Evolutionary conservation across 148 eudicot genomes (phyloP).

Genomic region (Arctostaphylos glauca): DNA sequence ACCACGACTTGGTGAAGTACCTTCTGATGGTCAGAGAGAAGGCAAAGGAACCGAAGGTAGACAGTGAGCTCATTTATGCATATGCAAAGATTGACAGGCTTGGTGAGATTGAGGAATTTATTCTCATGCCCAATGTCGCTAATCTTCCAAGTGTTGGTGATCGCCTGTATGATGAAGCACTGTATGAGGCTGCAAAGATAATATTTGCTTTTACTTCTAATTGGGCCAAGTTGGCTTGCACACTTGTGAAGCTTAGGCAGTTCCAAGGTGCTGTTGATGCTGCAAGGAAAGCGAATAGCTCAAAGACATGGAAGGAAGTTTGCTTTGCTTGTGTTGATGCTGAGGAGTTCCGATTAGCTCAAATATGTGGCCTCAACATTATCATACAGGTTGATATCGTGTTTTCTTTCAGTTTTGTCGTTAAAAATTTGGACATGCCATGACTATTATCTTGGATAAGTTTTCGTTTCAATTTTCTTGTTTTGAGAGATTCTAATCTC

Average conservation of each 20-base stretch:
- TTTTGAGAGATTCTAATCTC: neutral
- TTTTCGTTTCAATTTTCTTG: neutral
- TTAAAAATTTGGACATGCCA: neutral
- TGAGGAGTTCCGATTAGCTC: slow-evolving; percentile 98
- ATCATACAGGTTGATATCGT: slow-evolving; percentile 64
- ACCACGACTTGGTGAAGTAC: slow-evolving; percentile 81
- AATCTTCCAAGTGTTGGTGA: slow-evolving; percentile 94
- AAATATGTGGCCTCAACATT: slow-evolving; percentile 93
- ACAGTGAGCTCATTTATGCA: slow-evolving; percentile 93
- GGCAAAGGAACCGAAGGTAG: slow-evolving; percentile 93
- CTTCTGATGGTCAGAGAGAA: slow-evolving; percentile 95
- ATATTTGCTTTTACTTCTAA: slow-evolving; percentile 91
- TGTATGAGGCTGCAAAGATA: slow-evolving; percentile 91
- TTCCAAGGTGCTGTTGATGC: slow-evolving; percentile 99
- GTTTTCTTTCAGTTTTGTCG: slow-evolving; percentile 4
- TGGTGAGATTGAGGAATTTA: slow-evolving; percentile 89
- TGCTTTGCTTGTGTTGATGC: slow-evolving; percentile 99
- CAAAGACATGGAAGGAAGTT: slow-evolving; percentile 97
- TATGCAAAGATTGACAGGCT: slow-evolving; percentile 93
- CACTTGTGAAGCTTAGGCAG: slow-evolving; percentile 78
- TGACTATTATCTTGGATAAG: neutral
- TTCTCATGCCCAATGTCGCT: slow-evolving; percentile 97
- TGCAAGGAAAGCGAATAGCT: slow-evolving; percentile 90
- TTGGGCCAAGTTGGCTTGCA: slow-evolving; percentile 89
- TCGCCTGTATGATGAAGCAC: slow-evolving; percentile 80